phyloP scores from a whole-genome alignment of 768 basidiomycete species.

The Psilocybe cyanescens region DNA sequence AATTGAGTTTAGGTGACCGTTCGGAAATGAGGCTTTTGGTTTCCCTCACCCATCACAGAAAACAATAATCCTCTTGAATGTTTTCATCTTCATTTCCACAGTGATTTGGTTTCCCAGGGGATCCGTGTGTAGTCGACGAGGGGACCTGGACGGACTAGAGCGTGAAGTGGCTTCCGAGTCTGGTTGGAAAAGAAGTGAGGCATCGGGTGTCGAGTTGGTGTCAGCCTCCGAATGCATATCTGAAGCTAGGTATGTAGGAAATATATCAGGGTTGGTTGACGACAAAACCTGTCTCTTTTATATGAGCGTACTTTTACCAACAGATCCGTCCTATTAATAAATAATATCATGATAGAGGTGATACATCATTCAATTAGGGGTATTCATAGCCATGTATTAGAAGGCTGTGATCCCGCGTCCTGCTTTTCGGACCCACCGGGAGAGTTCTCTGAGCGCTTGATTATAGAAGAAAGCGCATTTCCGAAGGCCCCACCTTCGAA shows the following conservation, averaged over 20 bases:
- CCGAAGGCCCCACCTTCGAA: background rate
- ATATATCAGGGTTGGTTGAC: background rate
- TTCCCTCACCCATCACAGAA: conserved; percentile 74
- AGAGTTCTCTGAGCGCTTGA: background rate
- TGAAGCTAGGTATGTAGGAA: background rate
- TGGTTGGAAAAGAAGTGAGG: conserved; percentile 16
- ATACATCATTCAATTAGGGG: background rate
- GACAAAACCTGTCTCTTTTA: background rate
- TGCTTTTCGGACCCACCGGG: background rate
- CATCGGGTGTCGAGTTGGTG: background rate
- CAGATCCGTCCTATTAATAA: conserved; percentile 2
- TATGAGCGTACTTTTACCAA: background rate
- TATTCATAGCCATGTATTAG: background rate
- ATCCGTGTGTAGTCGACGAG: conserved; percentile 36
- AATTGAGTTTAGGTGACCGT: background rate
- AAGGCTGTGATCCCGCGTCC: background rate
- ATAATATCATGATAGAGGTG: background rate
- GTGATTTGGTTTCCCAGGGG: conserved; percentile 25
- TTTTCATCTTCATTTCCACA: conserved; percentile 18
- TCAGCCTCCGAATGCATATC: background rate
- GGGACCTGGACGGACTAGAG: conserved; percentile 30
- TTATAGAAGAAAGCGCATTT: background rate
- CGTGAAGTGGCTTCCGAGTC: background rate
- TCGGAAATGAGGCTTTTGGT: background rate
- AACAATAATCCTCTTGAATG: conserved; percentile 65